A percentile compares a stretch with the other conserved stretches of the same genome.
Evolutionary conservation across 345 rosid species (phyloP).

Genomic region (Boechera retrofracta): DNA sequence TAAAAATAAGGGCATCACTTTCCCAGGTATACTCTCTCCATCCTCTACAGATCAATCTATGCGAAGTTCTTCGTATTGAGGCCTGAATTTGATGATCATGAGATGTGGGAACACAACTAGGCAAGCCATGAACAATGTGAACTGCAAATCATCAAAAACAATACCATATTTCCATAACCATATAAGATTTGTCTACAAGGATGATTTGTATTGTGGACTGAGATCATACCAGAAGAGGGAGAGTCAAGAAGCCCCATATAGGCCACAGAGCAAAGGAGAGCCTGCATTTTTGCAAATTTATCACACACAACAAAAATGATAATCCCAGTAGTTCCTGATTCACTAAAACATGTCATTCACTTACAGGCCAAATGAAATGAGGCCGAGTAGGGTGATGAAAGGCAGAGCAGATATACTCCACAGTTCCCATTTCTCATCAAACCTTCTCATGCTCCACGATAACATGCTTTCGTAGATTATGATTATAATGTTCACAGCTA

Average conservation of each 20-base stretch:
- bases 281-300: slow-evolving; percentile 50
- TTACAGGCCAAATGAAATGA: slow-evolving; percentile 90
- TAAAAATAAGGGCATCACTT: neutral
- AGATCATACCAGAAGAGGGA: slow-evolving; percentile 85
- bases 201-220: neutral
- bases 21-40: slow-evolving; percentile 31
- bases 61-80: slow-evolving; percentile 66
- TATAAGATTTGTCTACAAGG: slow-evolving; percentile 3
- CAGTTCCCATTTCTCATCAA: slow-evolving; percentile 91
- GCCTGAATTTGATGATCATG: slow-evolving; percentile 72
- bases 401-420: slow-evolving; percentile 81
- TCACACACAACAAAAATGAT: slow-evolving; percentile 23
- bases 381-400: slow-evolving; percentile 77
- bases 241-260: slow-evolving; percentile 91
- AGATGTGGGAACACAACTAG: slow-evolving; percentile 79
- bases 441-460: slow-evolving; percentile 81
- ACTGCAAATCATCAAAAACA: slow-evolving; percentile 58
- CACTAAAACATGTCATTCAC: slow-evolving; percentile 27
- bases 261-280: slow-evolving; percentile 89
- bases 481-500: slow-evolving; percentile 65
- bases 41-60: slow-evolving; percentile 59
- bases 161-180: slow-evolving; percentile 6
- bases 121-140: slow-evolving; percentile 93
- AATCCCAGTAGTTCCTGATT: slow-evolving; percentile 18
- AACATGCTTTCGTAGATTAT: slow-evolving; percentile 79